A percentile compares a stretch with the other conserved stretches of the same genome.
Evolutionary conservation across 208 protist genomes (phyloP).

Genomic region (Vickermania spadyakhi): DNA sequence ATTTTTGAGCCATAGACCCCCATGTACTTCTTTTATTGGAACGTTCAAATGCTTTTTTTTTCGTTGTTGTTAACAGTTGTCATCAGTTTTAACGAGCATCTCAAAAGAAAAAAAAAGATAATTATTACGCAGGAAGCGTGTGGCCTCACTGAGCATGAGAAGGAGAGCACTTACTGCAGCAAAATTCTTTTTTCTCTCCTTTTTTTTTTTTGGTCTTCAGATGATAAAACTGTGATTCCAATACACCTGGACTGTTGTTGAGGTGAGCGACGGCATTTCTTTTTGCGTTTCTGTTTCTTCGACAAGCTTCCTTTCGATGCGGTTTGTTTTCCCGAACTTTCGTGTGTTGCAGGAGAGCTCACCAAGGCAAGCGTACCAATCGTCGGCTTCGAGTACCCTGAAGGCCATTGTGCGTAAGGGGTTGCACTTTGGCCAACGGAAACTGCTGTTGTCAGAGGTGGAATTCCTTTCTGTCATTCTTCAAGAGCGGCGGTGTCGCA

Average conservation of each 20-base stretch:
- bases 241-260: too few relatives aligned
- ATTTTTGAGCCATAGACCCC: too few relatives aligned
- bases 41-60: too few relatives aligned
- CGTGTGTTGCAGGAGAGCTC: constrained; percentile 28
- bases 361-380: constrained; percentile 42
- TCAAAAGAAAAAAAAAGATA: too few relatives aligned
- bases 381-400: constrained; percentile 25
- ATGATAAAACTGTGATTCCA: not conserved
- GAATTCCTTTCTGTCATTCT: constrained; percentile 80
- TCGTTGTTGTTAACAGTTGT: too few relatives aligned
- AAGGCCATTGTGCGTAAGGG: constrained; percentile 49
- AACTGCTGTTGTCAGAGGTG: constrained; percentile 91
- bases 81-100: too few relatives aligned
- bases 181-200: constrained; percentile 6
- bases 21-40: too few relatives aligned
- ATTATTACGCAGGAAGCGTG: too few relatives aligned
- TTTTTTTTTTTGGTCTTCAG: constrained; percentile 4
- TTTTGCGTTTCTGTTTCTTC: not conserved
- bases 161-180: not conserved
- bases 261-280: not conserved
- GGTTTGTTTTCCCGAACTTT: constrained; percentile 36
- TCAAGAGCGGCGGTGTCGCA: constrained; percentile 6
- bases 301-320: not conserved
- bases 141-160: too few relatives aligned
- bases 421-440: constrained; percentile 93